Evolutionary conservation across 108 stramenopile species (phyloP).

Genomic region (Nitzschia sp.): DNA sequence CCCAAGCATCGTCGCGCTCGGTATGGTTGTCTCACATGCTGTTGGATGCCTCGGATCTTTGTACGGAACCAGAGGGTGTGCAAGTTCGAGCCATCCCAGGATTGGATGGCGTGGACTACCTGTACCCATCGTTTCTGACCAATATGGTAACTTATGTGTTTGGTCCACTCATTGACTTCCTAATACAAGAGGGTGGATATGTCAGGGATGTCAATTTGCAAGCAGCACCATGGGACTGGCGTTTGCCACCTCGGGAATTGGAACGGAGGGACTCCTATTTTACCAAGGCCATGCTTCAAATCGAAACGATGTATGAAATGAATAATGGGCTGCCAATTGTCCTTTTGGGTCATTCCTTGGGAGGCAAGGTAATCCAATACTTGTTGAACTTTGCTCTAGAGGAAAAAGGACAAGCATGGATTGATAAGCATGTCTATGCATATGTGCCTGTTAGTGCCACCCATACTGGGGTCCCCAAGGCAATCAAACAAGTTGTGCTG

Average conservation of each 20-base stretch:
- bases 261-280: conserved; percentile 41
- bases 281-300: conserved; percentile 31
- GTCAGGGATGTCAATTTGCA: conserved; percentile 25
- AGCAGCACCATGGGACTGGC: conserved; percentile 43
- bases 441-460: conserved; percentile 66
- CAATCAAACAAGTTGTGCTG: conserved; percentile 36
- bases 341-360: conserved; percentile 41
- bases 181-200: conserved; percentile 36
- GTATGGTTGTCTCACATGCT: conserved; percentile 32
- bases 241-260: conserved; percentile 29
- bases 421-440: conserved; percentile 52
- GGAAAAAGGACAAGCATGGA: conserved; percentile 47
- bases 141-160: conserved; percentile 38
- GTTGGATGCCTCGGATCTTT: conserved; percentile 19
- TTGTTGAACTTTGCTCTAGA: conserved; percentile 31
- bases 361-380: conserved; percentile 35
- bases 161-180: conserved; percentile 33
- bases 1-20: conserved; percentile 10
- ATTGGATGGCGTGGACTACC: conserved; percentile 43
- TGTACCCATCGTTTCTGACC: conserved; percentile 31
- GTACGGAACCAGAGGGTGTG: conserved; percentile 30
- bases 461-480: conserved; percentile 56
- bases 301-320: conserved; percentile 31
- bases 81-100: conserved; percentile 36
- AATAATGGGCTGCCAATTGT: conserved; percentile 37